Percentiles rank a stretch among this genome's conserved stretches.
phyloP scores from a whole-genome alignment of 768 basidiomycete species.

The Pleurotus djamor region DNA sequence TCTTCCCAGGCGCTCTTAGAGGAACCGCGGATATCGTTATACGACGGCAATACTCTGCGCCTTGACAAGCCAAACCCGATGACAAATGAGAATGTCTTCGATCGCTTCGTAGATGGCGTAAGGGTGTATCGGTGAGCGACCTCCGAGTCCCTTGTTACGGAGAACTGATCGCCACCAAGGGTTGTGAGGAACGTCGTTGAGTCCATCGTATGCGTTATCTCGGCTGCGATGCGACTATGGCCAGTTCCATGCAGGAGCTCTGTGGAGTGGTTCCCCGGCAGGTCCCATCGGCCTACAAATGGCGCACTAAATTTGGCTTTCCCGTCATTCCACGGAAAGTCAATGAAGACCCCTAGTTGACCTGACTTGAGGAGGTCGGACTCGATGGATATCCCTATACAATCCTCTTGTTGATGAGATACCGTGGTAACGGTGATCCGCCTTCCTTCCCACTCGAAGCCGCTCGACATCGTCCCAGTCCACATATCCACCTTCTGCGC shows the following conservation, averaged over 20 bases:
- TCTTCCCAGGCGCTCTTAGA: conserved; percentile 38
- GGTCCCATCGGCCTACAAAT: conserved; percentile 53
- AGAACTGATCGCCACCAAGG: conserved; percentile 35
- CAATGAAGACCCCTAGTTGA: conserved; percentile 46
- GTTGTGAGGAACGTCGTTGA: conserved; percentile 39
- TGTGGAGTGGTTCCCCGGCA: conserved; percentile 47
- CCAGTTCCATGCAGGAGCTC: conserved; percentile 17
- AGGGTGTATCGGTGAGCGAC: conserved; percentile 46
- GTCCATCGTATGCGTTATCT: conserved; percentile 40
- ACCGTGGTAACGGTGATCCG: conserved; percentile 35
- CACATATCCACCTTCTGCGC: conserved; percentile 52
- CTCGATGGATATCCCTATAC: conserved; percentile 34
- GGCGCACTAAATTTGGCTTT: conserved; percentile 51
- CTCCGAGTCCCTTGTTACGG: conserved; percentile 39
- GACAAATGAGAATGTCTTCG: conserved; percentile 30
- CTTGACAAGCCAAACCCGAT: conserved; percentile 26
- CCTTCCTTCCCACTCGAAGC: conserved; percentile 34
- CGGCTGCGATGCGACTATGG: conserved; percentile 21
- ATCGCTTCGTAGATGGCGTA: conserved; percentile 20
- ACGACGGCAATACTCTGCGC: conserved; percentile 15
- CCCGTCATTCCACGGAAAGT: conserved; percentile 66
- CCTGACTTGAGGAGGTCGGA: conserved; percentile 38
- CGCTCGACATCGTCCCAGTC: conserved; percentile 49
- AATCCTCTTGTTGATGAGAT: conserved; percentile 34
- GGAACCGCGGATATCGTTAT: conserved; percentile 24